These are phyloP conservation scores for Mollisiaceae sp. DNA, from an alignment of 2,329 filamentous ascomycete species.

Conservation along the genomic window DNA sequence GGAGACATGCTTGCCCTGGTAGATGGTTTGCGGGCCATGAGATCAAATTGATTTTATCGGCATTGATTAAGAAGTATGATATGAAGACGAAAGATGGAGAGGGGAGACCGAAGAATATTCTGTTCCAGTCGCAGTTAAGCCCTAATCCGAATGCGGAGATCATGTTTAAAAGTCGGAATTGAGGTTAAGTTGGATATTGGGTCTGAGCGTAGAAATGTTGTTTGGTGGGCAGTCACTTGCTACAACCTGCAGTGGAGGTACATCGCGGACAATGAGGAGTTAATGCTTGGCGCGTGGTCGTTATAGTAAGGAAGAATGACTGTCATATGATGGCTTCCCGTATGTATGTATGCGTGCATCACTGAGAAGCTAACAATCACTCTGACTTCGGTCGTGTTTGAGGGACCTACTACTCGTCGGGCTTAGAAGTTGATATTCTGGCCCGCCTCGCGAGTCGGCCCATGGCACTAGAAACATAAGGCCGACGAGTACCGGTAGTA, in stretches of 20 bases:
- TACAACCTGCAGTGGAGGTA: not conserved
- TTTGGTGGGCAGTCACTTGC: not conserved
- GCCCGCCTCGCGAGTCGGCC: no score
- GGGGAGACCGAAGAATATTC: conserved; percentile 16
- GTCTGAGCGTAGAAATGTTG: not conserved
- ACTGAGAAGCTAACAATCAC: not conserved
- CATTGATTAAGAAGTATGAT: conserved; percentile 20
- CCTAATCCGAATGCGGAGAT: conserved; percentile 16
- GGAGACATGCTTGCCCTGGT: conserved; percentile 25
- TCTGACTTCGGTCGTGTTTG: no score
- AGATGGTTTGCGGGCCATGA: conserved; percentile 26
- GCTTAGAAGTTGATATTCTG: no score
- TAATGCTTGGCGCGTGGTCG: not conserved
- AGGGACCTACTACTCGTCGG: no score
- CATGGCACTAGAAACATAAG: no score
- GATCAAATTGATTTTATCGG: conserved; percentile 19
- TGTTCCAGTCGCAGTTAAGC: conserved; percentile 10
- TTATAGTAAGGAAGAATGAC: no score
- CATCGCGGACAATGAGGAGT: not conserved
- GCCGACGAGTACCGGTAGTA: not conserved
- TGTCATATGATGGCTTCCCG: not conserved
- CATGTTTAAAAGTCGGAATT: conserved; percentile 19
- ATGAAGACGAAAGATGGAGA: conserved; percentile 22
- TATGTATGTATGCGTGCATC: not conserved
- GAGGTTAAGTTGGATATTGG: not conserved